phyloP scores from a whole-genome alignment of 2,329 filamentous ascomycete species.

The Aspergillus unguis region DNA sequence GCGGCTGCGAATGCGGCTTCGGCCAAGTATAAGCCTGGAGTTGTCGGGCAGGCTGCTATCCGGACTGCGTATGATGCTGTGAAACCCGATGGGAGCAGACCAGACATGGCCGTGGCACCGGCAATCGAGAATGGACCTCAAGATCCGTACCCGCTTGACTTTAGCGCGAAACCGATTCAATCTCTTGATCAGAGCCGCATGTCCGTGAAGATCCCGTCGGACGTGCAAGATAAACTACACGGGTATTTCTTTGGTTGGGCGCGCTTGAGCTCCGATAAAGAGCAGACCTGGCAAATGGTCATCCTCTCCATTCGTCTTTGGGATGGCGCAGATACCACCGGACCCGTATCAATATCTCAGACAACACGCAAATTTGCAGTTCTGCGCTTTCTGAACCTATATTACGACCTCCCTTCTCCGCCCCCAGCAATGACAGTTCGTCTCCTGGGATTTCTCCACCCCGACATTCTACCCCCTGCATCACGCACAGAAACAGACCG shows the following conservation, averaged over 20 bases:
- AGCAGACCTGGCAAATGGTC: constrained; percentile 55
- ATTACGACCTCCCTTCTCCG: constrained; percentile 18
- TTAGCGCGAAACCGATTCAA: constrained; percentile 41
- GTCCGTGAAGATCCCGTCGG: constrained; percentile 49
- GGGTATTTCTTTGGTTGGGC: constrained; percentile 68
- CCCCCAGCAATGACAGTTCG: constrained; percentile 47
- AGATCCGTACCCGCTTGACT: constrained; percentile 30
- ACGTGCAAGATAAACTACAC: constrained; percentile 52
- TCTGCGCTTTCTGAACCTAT: constrained; percentile 23
- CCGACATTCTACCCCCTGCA: constrained; percentile 20
- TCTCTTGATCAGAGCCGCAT: constrained; percentile 28
- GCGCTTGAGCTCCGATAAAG: constrained; percentile 32
- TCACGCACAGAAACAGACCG: constrained; percentile 19
- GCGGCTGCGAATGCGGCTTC: constrained; percentile 25
- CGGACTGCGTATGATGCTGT: constrained; percentile 32
- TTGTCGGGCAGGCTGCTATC: constrained; percentile 30
- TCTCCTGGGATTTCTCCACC: constrained; percentile 60
- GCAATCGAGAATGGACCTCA: constrained; percentile 29
- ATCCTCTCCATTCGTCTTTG: constrained; percentile 51
- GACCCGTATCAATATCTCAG: constrained; percentile 46
- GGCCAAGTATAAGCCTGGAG: constrained; percentile 28
- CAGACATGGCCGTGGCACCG: constrained; percentile 1
- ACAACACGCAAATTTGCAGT: constrained; percentile 50
- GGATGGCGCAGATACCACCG: constrained; percentile 47
- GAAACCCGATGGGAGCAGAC: constrained; percentile 20